phyloP scores from a whole-genome alignment of 2,329 filamentous ascomycete species.

The Pseudogymnoascus destructans region DNA sequence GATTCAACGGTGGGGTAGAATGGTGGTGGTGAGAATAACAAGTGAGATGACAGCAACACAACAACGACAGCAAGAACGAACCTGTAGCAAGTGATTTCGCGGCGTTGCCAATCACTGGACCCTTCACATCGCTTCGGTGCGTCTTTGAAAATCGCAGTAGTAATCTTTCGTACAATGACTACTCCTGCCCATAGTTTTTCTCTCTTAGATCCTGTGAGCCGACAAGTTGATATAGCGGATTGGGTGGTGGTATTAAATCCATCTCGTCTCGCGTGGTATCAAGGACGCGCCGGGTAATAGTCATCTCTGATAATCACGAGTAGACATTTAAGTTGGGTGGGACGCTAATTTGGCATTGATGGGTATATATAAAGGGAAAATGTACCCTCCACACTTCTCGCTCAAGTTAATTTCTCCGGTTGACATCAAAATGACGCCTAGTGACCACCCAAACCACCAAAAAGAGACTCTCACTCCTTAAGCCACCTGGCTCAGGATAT shows the following conservation, averaged over 20 bases:
- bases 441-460: slow-evolving; percentile 7
- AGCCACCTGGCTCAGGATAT: slow-evolving; percentile 76
- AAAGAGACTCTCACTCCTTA: slow-evolving; percentile 34
- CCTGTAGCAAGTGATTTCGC: too few species aligned
- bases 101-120: too few species aligned
- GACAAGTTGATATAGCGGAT: too few species aligned
- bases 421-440: neutral
- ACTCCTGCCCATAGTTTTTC: too few species aligned
- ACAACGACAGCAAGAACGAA: too few species aligned
- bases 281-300: neutral
- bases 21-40: too few species aligned
- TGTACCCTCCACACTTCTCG: slow-evolving; percentile 5
- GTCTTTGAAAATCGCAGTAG: too few species aligned
- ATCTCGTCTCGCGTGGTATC: neutral
- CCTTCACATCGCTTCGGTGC: too few species aligned
- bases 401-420: neutral
- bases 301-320: neutral
- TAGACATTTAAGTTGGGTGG: neutral
- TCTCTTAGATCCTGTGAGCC: too few species aligned
- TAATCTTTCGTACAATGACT: too few species aligned
- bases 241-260: too few species aligned
- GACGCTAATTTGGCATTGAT: slow-evolving; percentile 8
- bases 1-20: neutral
- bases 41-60: too few species aligned
- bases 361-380: slow-evolving; percentile 3